Percentiles rank a stretch among this genome's conserved stretches.
Evolutionary conservation across 139 green algal species (phyloP).

Genomic region (Eudorina sp.): DNA sequence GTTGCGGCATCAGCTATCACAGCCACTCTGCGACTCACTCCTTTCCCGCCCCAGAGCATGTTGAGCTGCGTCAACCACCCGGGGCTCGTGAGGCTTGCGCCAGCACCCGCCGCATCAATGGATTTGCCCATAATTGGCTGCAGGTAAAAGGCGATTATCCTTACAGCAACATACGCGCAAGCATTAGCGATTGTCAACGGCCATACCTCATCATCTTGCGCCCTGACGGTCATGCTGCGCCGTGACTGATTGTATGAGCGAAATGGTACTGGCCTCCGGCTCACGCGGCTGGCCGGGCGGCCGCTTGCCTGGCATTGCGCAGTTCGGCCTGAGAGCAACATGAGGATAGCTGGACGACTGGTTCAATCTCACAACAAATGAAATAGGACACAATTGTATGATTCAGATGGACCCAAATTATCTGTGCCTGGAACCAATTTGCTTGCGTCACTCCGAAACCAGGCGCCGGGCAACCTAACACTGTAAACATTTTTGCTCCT

Average conservation of each 20-base stretch:
- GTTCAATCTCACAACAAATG: too few relatives aligned
- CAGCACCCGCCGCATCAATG: conserved; percentile 88
- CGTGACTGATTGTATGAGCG: neutral
- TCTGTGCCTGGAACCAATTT: too few relatives aligned
- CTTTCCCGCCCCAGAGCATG: conserved; percentile 90
- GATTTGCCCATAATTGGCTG: conserved; percentile 60
- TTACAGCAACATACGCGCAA: neutral
- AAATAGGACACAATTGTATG: too few relatives aligned
- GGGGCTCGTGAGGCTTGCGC: conserved; percentile 78
- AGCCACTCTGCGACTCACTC: conserved; percentile 64
- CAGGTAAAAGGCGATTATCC: neutral
- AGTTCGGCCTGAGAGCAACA: neutral
- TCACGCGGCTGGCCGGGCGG: neutral
- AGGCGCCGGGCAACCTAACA: too few relatives aligned
- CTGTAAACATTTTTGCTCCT: too few relatives aligned
- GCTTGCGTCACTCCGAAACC: too few relatives aligned
- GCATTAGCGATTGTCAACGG: neutral
- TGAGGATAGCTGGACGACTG: too few relatives aligned
- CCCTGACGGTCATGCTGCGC: neutral
- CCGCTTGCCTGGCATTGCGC: neutral
- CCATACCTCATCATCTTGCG: conserved; percentile 7
- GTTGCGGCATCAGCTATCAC: too few relatives aligned
- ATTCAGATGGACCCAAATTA: too few relatives aligned
- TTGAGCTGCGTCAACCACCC: conserved; percentile 94
- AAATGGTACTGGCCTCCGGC: neutral